Evolutionary conservation across 352 stramenopile species (phyloP), one percentile per base, ranked within the genome.

Genomic region (Globisporangium barbulae): DNA sequence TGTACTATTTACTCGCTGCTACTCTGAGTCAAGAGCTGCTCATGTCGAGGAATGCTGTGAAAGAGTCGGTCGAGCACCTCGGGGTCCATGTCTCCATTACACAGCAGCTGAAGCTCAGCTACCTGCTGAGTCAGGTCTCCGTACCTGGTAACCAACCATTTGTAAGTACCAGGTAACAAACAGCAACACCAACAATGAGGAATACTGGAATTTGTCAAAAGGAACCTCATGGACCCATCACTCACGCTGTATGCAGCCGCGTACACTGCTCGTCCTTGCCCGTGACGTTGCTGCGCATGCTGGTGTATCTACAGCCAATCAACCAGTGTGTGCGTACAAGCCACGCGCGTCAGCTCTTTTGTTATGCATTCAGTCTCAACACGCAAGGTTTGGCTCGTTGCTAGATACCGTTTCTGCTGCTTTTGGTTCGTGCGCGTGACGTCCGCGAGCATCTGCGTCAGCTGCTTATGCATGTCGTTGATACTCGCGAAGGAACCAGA

Each of bases 51-150:
- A 28, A 90, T 85, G 6, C 54, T 72, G 49, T 67, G 66, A 59
- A 79, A 90, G 49, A 90, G 64, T 41, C 78, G 67, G 0, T 91
- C 67, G 25, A 89, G 50, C 0, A 59, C 65, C 17, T 76, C 67
- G 3, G 49, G 31, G 59, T 89, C 70, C 37, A 83, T 44, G 9
- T 76, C 68, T n/a, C 59, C 54, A 33, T 72, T 72, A 37, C 71
- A 85, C 8, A 90, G 30, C 7, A 48, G 30, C 61, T 89, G 70
- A 12, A 90, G 63, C 30, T 78, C 64, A 2, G 59, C 55, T 22
- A 83, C 63, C 64, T 83, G 77, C 4, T 65, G 68, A 10, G 50
- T 76, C 17, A 89, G 69, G 13, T 70, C 58, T 49, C 71, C 68
- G 44, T 83, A 79, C 49, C 78, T 88, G 65, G n/a, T 3, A 17